Evolutionary conservation across 2,329 filamentous ascomycete species (phyloP).

Genomic region (Lecanosticta acicola): DNA sequence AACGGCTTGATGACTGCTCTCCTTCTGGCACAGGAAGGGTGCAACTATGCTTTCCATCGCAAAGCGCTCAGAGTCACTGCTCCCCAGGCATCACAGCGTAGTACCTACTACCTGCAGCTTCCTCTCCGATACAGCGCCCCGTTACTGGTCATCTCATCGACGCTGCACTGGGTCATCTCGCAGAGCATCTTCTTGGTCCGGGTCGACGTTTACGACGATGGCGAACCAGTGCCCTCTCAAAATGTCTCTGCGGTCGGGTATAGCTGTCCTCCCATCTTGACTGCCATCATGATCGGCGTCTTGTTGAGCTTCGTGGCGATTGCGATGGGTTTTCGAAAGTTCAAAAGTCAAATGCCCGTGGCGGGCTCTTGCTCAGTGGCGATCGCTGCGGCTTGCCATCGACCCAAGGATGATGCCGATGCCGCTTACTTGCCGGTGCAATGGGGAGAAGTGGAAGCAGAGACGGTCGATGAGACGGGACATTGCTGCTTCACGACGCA

Average conservation of each 20-base stretch:
- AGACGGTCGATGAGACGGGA: background rate
- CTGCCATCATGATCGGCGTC: conserved; percentile 9
- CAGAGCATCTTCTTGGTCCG: conserved; percentile 41
- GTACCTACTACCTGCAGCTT: conserved; percentile 39
- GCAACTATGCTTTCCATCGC: conserved; percentile 29
- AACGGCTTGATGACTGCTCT: conserved; percentile 12
- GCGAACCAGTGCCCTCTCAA: background rate
- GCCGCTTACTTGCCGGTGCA: conserved; percentile 4
- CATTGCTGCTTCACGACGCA: conserved; percentile 9
- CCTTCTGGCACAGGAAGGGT: conserved; percentile 39
- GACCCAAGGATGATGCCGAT: conserved; percentile 5
- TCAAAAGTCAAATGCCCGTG: conserved; percentile 8
- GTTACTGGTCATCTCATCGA: conserved; percentile 30
- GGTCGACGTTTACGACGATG: conserved; percentile 22
- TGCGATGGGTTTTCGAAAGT: conserved; percentile 5
- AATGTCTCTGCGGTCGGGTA: conserved; percentile 10
- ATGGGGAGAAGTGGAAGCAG: conserved; percentile 3
- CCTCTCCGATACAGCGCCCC: conserved; percentile 38
- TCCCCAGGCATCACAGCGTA: conserved; percentile 34
- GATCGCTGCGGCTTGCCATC: conserved; percentile 7
- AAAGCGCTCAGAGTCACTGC: conserved; percentile 38
- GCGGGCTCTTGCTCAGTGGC: conserved; percentile 3
- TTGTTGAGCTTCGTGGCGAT: conserved; percentile 3
- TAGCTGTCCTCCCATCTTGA: conserved; percentile 10
- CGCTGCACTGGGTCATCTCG: conserved; percentile 43